phyloP scores from a whole-genome alignment of 78 protist genomes.

The Pelomyxa schiedti region DNA sequence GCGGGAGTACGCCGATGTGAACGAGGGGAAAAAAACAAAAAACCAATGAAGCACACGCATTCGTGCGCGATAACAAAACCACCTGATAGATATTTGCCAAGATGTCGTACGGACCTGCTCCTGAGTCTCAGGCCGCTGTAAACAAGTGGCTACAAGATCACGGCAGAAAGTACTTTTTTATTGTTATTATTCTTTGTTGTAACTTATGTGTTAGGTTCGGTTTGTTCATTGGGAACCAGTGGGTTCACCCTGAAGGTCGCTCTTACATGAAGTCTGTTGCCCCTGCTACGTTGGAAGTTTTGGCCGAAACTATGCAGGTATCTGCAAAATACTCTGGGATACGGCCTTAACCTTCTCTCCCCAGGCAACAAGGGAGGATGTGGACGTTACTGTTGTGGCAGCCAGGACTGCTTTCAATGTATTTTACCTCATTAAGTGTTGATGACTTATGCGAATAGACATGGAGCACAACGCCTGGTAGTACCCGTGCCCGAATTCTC shows the following conservation, averaged over 20 bases:
- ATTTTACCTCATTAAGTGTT: too few species aligned
- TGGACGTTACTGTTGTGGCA: slow-evolving; percentile 6
- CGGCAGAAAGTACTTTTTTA: slow-evolving; percentile 5
- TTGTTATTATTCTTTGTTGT: too few species aligned
- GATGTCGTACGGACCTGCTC: not conserved
- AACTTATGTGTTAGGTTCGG: too few species aligned
- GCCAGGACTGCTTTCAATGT: not conserved
- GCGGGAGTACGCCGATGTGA: too few species aligned
- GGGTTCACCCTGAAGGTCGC: not conserved
- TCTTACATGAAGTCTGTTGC: too few species aligned
- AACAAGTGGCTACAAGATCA: slow-evolving; percentile 9
- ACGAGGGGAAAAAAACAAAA: too few species aligned
- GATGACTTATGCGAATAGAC: too few species aligned
- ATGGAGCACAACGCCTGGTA: not conserved
- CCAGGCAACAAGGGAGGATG: slow-evolving; percentile 1
- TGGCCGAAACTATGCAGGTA: slow-evolving; percentile 2
- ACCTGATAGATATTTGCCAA: not conserved
- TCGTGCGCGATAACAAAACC: too few species aligned
- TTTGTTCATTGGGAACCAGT: not conserved
- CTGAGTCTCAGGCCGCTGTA: not conserved
- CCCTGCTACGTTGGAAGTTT: slow-evolving; percentile 3
- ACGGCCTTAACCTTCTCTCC: too few species aligned
- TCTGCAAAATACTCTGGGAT: too few species aligned
- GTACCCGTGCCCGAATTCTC: slow-evolving; percentile 2
- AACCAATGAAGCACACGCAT: too few species aligned